A percentile compares a stretch with the other conserved stretches of the same genome.
Conservation (phyloP, 305 asterid species). For the Lippia alba region DNA sequence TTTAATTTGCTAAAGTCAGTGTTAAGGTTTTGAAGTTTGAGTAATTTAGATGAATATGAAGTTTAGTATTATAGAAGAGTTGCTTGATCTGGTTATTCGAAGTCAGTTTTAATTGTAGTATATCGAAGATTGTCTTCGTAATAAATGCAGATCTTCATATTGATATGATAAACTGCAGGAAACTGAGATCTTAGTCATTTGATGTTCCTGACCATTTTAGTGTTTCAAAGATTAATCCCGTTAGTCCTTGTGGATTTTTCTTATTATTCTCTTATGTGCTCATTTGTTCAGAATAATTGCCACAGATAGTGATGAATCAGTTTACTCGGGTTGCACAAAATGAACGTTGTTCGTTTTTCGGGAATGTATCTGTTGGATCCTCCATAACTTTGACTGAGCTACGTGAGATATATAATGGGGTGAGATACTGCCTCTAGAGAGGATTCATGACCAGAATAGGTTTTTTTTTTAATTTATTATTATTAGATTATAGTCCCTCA, state of each 20-base stretch:
- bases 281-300: constrained; percentile 50
- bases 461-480: constrained; percentile 17
- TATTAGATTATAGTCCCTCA: constrained; percentile 23
- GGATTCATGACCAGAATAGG: constrained; percentile 7
- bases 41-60: neutral
- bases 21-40: constrained; percentile 1
- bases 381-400: constrained; percentile 78
- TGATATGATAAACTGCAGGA: constrained; percentile 4
- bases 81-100: neutral
- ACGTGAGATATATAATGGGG: constrained; percentile 81
- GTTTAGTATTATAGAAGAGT: constrained; percentile 5
- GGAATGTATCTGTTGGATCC: constrained; percentile 85
- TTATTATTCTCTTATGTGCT: constrained; percentile 38
- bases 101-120: neutral
- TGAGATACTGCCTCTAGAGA: constrained; percentile 42
- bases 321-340: constrained; percentile 80
- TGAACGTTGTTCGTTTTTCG: constrained; percentile 80
- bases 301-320: constrained; percentile 88
- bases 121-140: constrained; percentile 4
- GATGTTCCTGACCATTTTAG: constrained; percentile 31
- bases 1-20: constrained; percentile 1
- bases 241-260: neutral
- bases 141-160: constrained; percentile 8
- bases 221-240: neutral
- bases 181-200: constrained; percentile 1